Percentiles rank a stretch among this genome's conserved stretches.
phyloP scores from a whole-genome alignment of 2,329 filamentous ascomycete genomes.

The Colletotrichum scovillei region DNA sequence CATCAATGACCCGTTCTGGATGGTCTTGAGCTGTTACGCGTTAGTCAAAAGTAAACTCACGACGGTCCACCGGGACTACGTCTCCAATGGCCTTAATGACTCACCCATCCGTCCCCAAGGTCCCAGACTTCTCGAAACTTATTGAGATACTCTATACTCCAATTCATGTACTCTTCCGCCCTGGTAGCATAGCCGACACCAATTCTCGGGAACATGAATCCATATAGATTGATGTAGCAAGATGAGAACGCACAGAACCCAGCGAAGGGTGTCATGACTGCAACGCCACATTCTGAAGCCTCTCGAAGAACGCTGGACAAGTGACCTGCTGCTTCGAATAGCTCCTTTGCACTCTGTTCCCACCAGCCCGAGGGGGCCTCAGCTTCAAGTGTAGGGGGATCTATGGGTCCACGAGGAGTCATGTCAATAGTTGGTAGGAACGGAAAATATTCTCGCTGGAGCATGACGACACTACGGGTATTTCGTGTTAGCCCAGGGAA shows the following conservation, averaged over 20 bases:
- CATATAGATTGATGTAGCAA: slow-evolving; percentile 54
- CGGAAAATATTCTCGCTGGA: slow-evolving; percentile 56
- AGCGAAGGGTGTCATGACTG: slow-evolving; percentile 53
- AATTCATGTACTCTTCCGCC: slow-evolving; percentile 38
- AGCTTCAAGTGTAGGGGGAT: slow-evolving; percentile 51
- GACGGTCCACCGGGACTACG: rapidly evolving
- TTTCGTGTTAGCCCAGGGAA: neutral
- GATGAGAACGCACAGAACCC: slow-evolving; percentile 60
- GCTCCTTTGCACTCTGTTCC: slow-evolving; percentile 48
- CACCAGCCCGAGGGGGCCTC: slow-evolving; percentile 53
- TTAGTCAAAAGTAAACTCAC: neutral
- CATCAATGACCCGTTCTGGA: slow-evolving; percentile 40
- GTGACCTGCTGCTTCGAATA: slow-evolving; percentile 50
- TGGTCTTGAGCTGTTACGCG: slow-evolving; percentile 19
- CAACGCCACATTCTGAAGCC: slow-evolving; percentile 48
- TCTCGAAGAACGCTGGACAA: slow-evolving; percentile 50
- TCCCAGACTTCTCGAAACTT: slow-evolving; percentile 44
- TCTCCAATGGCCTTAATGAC: neutral
- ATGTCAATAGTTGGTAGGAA: slow-evolving; percentile 51
- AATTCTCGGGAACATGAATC: slow-evolving; percentile 53
- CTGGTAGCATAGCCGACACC: slow-evolving; percentile 47
- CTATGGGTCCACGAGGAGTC: slow-evolving; percentile 50
- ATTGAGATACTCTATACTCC: slow-evolving; percentile 42
- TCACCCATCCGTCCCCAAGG: slow-evolving; percentile 44
- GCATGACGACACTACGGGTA: slow-evolving; percentile 49